A percentile compares a stretch with the other conserved stretches of the same genome.
phyloP scores from a whole-genome alignment of 345 rosid species.

The Melastoma malabathricum region DNA sequence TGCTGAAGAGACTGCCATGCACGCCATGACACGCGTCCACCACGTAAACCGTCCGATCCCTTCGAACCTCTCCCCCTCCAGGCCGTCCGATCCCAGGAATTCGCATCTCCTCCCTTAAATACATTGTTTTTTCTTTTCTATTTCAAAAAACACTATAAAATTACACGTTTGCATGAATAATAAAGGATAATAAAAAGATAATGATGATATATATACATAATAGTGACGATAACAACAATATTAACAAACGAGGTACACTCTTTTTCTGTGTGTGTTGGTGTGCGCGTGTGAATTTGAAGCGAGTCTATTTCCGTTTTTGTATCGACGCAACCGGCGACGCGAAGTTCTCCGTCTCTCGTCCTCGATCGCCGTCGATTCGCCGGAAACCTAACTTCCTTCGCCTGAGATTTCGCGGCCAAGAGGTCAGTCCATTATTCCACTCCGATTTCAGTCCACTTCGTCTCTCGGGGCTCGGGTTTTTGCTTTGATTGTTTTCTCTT shows the following conservation, averaged over 20 bases:
- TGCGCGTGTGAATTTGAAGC: background rate
- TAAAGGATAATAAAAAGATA: background rate
- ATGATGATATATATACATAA: background rate
- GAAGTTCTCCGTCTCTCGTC: background rate
- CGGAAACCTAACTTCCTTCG: slow-evolving; percentile 71
- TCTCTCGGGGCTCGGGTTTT: background rate
- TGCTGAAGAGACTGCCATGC: too few relatives aligned
- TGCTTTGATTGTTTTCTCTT: slow-evolving; percentile 3
- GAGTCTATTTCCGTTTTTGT: background rate
- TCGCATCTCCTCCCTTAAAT: background rate
- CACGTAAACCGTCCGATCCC: background rate
- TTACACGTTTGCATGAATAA: too few relatives aligned
- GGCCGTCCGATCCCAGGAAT: background rate
- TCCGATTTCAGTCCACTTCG: background rate
- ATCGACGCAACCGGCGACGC: background rate
- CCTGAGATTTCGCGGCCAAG: slow-evolving; percentile 29
- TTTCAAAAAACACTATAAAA: background rate
- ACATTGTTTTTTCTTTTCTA: background rate
- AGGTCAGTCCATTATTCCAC: slow-evolving; percentile 25
- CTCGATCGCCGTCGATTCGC: slow-evolving; percentile 19
- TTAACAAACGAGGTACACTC: background rate
- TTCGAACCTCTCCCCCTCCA: background rate
- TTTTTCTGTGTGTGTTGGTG: background rate
- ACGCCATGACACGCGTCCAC: too few relatives aligned
- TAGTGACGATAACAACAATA: background rate